Percentiles rank a stretch among this genome's conserved stretches.
Conservation (phyloP, 805 yeast genomes). For the Vanderwaltozyma verrucispora region DNA sequence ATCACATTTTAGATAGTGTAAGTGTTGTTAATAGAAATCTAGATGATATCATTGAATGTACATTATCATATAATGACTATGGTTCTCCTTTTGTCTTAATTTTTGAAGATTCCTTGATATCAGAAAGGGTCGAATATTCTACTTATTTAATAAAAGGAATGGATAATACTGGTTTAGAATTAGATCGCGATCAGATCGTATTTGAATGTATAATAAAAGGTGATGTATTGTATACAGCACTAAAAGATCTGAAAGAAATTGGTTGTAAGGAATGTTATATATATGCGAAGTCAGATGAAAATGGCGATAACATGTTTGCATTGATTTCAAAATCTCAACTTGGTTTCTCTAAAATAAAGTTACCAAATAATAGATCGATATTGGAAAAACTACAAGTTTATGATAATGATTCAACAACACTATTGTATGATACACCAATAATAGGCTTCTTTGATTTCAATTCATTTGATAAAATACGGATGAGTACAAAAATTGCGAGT, state of each 20-base stretch:
- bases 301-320: conserved; percentile 27
- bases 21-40: conserved; percentile 31
- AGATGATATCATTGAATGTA: conserved; percentile 35
- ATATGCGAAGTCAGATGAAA: conserved; percentile 30
- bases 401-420: conserved; percentile 19
- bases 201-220: conserved; percentile 47
- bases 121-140: conserved; percentile 47
- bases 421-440: conserved; percentile 22
- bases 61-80: conserved; percentile 38
- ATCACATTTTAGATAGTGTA: conserved; percentile 41
- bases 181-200: conserved; percentile 35
- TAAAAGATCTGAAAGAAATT: conserved; percentile 48
- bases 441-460: conserved; percentile 42
- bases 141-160: conserved; percentile 33
- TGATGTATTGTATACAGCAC: conserved; percentile 39
- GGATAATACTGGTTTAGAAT: conserved; percentile 30
- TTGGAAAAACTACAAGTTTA: conserved; percentile 46
- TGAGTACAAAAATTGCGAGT: conserved; percentile 40
- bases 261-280: conserved; percentile 41
- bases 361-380: conserved; percentile 53
- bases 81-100: conserved; percentile 46
- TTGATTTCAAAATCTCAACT: conserved; percentile 63
- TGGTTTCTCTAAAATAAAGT: conserved; percentile 55
- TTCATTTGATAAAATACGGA: conserved; percentile 37
- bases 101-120: conserved; percentile 43